Evolutionary conservation across 805 yeast species (phyloP).

Genomic region (Ogataea thermomethanolica): DNA sequence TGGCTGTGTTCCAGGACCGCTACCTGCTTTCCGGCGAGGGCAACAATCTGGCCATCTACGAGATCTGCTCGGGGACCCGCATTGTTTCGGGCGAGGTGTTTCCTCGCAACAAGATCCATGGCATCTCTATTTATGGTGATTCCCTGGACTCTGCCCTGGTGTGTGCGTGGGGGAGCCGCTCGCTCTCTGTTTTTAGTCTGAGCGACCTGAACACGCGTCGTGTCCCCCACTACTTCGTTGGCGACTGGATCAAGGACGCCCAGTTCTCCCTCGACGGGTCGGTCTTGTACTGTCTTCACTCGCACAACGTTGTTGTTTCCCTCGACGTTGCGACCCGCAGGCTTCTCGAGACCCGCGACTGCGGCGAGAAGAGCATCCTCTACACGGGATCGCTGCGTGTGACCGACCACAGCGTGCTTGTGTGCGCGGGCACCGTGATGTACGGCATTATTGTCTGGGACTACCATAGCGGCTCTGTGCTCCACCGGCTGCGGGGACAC

Average conservation of each 20-base stretch:
- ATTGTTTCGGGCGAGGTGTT: constrained; percentile 47
- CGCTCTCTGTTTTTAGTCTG: constrained; percentile 35
- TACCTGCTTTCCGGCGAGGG: constrained; percentile 67
- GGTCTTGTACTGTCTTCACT: constrained; percentile 57
- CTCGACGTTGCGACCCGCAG: constrained; percentile 24
- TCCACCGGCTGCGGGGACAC: constrained; percentile 66
- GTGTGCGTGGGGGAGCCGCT: constrained; percentile 58
- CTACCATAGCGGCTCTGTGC: constrained; percentile 36
- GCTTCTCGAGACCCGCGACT: constrained; percentile 36
- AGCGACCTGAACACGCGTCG: constrained; percentile 25
- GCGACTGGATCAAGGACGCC: constrained; percentile 78
- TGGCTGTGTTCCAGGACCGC: constrained; percentile 39
- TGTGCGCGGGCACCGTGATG: constrained; percentile 93
- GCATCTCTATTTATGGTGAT: constrained; percentile 42
- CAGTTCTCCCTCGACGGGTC: constrained; percentile 42
- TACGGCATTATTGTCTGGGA: constrained; percentile 85
- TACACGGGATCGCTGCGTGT: constrained; percentile 79
- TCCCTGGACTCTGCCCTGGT: constrained; percentile 29
- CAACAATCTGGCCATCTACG: constrained; percentile 54
- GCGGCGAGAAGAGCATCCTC: constrained; percentile 74
- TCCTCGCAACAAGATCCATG: constrained; percentile 76
- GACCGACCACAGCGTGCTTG: constrained; percentile 40
- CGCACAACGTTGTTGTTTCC: constrained; percentile 68
- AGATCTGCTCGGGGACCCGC: constrained; percentile 35
- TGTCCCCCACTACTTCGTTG: constrained; percentile 46